These are phyloP conservation scores for Geotrichum citri-aurantii DNA, from an alignment of 1,139 yeast species.

Conservation along the genomic window DNA sequence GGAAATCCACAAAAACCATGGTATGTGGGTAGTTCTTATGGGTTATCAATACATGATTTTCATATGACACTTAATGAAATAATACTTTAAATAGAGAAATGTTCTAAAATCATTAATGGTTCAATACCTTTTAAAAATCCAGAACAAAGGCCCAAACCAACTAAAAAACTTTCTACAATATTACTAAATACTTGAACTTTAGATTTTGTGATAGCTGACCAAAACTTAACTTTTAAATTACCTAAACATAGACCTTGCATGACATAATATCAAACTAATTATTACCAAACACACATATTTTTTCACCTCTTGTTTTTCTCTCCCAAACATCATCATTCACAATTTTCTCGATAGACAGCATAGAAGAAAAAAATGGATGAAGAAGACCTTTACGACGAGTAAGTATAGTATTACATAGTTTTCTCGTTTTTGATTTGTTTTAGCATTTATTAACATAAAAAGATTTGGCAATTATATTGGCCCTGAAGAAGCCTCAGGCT, in stretches of 20 bases:
- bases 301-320: conserved; percentile 3
- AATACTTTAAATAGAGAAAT: too few species aligned
- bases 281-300: not conserved
- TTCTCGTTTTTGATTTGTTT: not conserved
- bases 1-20: too few species aligned
- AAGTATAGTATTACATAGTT: conserved; percentile 17
- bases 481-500: conserved; percentile 22
- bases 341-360: not conserved
- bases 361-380: conserved; percentile 27
- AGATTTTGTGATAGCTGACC: not conserved
- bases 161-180: too few species aligned
- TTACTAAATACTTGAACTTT: not conserved
- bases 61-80: too few species aligned
- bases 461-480: conserved; percentile 66
- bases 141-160: too few species aligned
- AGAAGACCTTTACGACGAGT: conserved; percentile 69
- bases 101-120: too few species aligned
- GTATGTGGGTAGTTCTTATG: too few species aligned
- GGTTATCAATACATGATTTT: too few species aligned
- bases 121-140: too few species aligned
- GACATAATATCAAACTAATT: too few species aligned
- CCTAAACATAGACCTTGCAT: too few species aligned
- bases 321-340: not conserved
- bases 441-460: conserved; percentile 25
- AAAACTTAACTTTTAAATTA: too few species aligned